These are phyloP conservation scores for Ulmus americana DNA, from an alignment of 331 rosid species.

Conservation along the genomic window DNA sequence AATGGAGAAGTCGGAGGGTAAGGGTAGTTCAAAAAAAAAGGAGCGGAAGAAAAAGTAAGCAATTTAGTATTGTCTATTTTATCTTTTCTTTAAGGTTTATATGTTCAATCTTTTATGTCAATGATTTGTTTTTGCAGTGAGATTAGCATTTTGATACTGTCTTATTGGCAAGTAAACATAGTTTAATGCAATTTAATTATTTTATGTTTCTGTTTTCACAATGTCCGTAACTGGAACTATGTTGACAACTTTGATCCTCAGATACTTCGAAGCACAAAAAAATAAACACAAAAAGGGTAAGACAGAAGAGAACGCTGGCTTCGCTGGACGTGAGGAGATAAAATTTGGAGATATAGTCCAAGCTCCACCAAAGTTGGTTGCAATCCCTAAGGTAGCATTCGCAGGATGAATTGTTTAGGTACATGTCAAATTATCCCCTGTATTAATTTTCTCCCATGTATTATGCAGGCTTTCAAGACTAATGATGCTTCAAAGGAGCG, in stretches of 20 bases:
- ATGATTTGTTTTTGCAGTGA: not conserved
- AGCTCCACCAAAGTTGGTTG: slow-evolving; percentile 77
- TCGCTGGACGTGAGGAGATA: slow-evolving; percentile 64
- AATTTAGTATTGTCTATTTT: not conserved
- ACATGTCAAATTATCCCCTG: slow-evolving; percentile 6
- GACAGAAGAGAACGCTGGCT: slow-evolving; percentile 40
- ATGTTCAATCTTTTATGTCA: not conserved
- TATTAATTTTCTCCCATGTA: slow-evolving; percentile 7
- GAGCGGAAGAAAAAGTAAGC: slow-evolving; percentile 77
- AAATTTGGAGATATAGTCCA: slow-evolving; percentile 82
- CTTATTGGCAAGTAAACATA: not conserved
- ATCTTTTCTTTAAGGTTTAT: not conserved
- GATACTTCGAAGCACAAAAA: slow-evolving; percentile 61
- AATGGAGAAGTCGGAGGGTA: slow-evolving; percentile 34
- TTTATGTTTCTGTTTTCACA: not conserved
- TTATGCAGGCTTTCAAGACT: slow-evolving; percentile 53
- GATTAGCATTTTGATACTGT: not conserved
- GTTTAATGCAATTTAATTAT: not conserved
- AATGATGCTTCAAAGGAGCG: slow-evolving; percentile 73
- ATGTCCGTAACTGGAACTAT: not conserved
- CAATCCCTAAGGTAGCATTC: slow-evolving; percentile 55
- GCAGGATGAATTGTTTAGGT: not conserved
- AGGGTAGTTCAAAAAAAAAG: slow-evolving; percentile 35
- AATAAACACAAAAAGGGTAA: slow-evolving; percentile 50
- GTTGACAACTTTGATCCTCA: slow-evolving; percentile 14